Conservation (phyloP, 768 basidiomycete genomes). For the Boletus bicolor region DNA sequence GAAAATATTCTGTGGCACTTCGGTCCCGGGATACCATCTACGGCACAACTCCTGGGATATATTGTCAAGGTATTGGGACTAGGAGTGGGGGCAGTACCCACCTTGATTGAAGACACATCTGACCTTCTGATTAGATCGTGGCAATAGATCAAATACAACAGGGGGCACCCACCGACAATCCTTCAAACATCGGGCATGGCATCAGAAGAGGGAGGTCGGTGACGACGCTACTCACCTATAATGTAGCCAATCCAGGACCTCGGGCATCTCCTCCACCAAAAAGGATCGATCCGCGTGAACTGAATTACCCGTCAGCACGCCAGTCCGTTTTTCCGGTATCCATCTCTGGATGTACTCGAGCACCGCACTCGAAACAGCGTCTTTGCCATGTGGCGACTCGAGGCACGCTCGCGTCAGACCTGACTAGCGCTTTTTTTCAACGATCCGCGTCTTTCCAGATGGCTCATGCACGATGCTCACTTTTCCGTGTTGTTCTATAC, state of each 20-base stretch:
- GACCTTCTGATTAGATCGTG: not conserved
- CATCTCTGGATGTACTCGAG: conserved; percentile 80
- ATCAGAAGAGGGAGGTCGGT: not conserved
- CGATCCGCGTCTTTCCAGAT: not conserved
- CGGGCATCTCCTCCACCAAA: conserved; percentile 75
- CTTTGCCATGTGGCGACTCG: conserved; percentile 59
- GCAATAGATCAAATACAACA: not conserved
- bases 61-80: not conserved
- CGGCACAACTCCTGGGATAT: conserved; percentile 60
- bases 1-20: conserved; percentile 21
- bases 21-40: conserved; percentile 55
- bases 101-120: conserved; percentile 88
- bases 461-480: not conserved
- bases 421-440: not conserved
- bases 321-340: conserved; percentile 64
- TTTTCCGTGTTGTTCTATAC: not conserved
- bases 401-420: conserved; percentile 38
- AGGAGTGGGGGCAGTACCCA: conserved; percentile 15
- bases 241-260: conserved; percentile 74
- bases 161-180: conserved; percentile 58
- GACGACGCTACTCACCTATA: conserved; percentile 52
- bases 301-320: conserved; percentile 82
- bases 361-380: conserved; percentile 57
- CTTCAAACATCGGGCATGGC: conserved; percentile 32
- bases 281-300: conserved; percentile 81